A percentile compares a stretch with the other conserved stretches of the same genome.
These are phyloP conservation scores for Ceratobasidium theobromae DNA, from an alignment of 1,284 basidiomycete species.

Conservation along the genomic window DNA sequence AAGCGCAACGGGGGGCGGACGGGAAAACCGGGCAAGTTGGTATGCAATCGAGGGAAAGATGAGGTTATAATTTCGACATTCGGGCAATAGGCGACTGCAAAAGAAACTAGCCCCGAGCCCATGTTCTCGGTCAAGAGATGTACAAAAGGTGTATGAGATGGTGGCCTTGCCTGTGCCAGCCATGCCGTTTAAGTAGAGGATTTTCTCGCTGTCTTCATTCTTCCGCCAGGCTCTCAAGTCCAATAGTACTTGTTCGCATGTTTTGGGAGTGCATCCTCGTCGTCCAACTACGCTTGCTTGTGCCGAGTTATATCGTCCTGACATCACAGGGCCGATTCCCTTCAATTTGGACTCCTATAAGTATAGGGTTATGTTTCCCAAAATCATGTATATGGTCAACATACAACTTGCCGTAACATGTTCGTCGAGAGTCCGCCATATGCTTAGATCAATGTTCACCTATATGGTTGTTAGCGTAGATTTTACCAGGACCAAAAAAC, in stretches of 20 bases:
- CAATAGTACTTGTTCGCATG: neutral
- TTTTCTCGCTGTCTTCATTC: neutral
- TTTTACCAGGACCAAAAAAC: too few species aligned
- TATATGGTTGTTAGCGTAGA: neutral
- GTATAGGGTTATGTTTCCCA: neutral
- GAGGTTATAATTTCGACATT: conserved; percentile 2
- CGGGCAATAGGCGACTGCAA: conserved; percentile 38
- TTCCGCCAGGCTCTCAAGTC: neutral
- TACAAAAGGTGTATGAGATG: conserved; percentile 31
- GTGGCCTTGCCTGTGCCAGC: conserved; percentile 33
- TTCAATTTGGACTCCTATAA: neutral
- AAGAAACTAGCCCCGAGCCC: neutral
- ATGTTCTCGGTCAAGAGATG: neutral
- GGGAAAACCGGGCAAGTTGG: conserved; percentile 21
- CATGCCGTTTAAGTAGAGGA: conserved; percentile 14
- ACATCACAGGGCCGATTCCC: neutral
- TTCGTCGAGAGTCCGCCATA: neutral
- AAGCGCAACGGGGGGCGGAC: neutral
- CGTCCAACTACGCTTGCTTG: neutral
- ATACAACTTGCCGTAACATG: neutral
- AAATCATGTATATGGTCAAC: neutral
- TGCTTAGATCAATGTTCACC: neutral
- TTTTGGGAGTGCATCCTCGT: neutral
- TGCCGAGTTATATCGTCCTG: neutral
- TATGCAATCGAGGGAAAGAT: conserved; percentile 32